A percentile compares a stretch with the other conserved stretches of the same genome.
These are phyloP conservation scores for Priceomyces carsonii DNA, from an alignment of 805 yeast genomes.

Conservation along the genomic window DNA sequence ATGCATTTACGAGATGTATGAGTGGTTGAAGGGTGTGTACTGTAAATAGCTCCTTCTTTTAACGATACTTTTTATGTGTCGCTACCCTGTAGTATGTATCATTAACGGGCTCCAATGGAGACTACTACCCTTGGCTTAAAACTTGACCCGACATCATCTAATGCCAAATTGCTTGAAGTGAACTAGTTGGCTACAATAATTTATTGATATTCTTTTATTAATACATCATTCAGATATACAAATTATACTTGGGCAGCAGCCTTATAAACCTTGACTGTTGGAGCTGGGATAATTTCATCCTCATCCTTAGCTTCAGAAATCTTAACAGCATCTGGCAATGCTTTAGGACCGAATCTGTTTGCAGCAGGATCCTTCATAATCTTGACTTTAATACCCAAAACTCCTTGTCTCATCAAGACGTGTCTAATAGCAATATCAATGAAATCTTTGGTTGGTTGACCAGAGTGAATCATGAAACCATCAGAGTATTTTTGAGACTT, in stretches of 20 bases:
- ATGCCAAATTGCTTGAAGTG: no score
- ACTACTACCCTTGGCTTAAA: no score
- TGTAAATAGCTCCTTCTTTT: no score
- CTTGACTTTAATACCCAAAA: conserved; percentile 98
- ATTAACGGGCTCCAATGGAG: no score
- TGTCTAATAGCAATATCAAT: conserved; percentile 99
- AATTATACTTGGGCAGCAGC: conserved; percentile 26
- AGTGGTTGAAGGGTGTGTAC: no score
- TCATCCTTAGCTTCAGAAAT: conserved; percentile 95
- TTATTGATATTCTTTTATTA: conserved; percentile 1
- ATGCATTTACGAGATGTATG: no score
- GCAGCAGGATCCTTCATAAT: conserved; percentile 98
- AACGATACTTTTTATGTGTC: no score
- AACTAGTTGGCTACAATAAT: no score
- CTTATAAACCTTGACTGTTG: conserved; percentile 78
- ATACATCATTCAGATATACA: background rate
- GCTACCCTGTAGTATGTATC: no score
- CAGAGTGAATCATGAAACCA: conserved; percentile 99
- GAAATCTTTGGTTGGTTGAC: conserved; percentile 99
- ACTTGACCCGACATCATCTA: no score
- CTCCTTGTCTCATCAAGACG: conserved; percentile 99
- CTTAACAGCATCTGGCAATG: conserved; percentile 94
- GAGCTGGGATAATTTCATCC: conserved; percentile 69
- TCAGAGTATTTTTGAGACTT: conserved; percentile 99
- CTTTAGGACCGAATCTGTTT: conserved; percentile 80